Evolutionary conservation across 208 protist species (phyloP).

Genomic region (Wallacemonas collosoma): DNA sequence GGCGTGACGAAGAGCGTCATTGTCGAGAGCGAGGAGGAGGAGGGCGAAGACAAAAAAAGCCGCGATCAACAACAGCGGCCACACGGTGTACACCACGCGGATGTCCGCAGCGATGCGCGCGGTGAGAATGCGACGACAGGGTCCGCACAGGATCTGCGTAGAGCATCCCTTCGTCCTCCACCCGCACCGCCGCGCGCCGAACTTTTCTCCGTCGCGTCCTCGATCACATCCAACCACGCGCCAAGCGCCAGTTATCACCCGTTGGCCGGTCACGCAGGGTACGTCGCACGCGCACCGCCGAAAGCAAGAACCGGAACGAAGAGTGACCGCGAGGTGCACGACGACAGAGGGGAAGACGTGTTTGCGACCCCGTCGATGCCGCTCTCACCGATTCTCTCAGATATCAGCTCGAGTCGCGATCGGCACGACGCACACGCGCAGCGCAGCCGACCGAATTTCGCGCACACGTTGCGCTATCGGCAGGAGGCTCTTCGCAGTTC

Average conservation of each 20-base stretch:
- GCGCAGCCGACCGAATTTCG: not conserved
- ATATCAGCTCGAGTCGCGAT: not conserved
- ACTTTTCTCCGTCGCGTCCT: not conserved
- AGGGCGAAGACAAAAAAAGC: not conserved
- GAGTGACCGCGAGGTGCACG: not conserved
- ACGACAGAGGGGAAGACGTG: too few species aligned
- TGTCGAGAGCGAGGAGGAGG: slow-evolving; percentile 6
- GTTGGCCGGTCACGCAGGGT: not conserved
- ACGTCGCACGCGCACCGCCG: not conserved
- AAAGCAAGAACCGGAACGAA: not conserved
- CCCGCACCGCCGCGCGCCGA: not conserved
- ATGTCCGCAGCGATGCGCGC: too few species aligned
- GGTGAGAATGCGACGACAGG: not conserved
- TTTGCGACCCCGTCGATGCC: not conserved
- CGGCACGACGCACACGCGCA: not conserved
- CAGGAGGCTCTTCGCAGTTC: too few species aligned
- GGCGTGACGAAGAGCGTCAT: slow-evolving; percentile 37
- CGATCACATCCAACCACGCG: slow-evolving; percentile 1
- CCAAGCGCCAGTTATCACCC: not conserved
- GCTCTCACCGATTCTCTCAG: not conserved
- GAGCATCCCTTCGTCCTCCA: not conserved
- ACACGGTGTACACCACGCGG: too few species aligned
- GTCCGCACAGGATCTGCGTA: not conserved
- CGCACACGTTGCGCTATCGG: not conserved
- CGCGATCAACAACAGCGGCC: too few species aligned